These are phyloP conservation scores for Phialophora tarda DNA, from an alignment of 2,329 filamentous ascomycete species.

Conservation along the genomic window DNA sequence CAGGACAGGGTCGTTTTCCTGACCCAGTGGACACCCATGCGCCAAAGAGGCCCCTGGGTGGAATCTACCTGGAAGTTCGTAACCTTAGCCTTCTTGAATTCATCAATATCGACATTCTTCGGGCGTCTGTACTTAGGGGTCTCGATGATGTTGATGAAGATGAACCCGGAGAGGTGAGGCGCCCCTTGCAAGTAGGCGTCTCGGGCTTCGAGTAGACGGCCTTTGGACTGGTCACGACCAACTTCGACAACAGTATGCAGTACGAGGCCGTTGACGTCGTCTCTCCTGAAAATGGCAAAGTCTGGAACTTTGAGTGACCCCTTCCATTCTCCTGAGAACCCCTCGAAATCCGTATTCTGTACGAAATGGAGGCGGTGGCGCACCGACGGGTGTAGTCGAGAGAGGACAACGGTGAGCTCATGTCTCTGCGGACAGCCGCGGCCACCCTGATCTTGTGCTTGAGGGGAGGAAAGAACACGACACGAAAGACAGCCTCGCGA, in stretches of 20 bases:
- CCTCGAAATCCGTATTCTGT: too few relatives aligned
- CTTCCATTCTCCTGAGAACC: neutral
- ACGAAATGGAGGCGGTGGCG: too few relatives aligned
- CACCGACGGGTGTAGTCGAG: too few relatives aligned
- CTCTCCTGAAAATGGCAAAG: neutral
- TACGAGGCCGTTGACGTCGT: neutral
- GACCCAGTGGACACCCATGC: conserved; percentile 4
- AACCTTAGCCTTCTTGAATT: neutral
- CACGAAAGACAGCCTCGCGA: too few relatives aligned
- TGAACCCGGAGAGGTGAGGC: neutral
- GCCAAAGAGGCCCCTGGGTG: conserved; percentile 5
- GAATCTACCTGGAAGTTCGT: conserved; percentile 8
- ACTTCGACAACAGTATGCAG: conserved; percentile 11
- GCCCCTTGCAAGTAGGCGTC: conserved; percentile 2
- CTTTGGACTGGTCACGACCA: neutral
- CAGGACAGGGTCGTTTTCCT: conserved; percentile 1
- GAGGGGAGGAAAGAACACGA: too few relatives aligned
- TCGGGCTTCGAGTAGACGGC: conserved; percentile 2
- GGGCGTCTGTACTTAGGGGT: neutral
- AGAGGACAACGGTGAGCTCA: too few relatives aligned
- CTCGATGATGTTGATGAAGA: conserved; percentile 4
- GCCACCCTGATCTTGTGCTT: too few relatives aligned
- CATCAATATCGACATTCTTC: neutral
- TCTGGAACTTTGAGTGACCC: conserved; percentile 3
- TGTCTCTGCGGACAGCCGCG: too few relatives aligned